Percentiles rank a stretch among this genome's conserved stretches.
Evolutionary conservation across 2,329 filamentous ascomycete genomes (phyloP).

Genomic region (Fusarium proliferatum): DNA sequence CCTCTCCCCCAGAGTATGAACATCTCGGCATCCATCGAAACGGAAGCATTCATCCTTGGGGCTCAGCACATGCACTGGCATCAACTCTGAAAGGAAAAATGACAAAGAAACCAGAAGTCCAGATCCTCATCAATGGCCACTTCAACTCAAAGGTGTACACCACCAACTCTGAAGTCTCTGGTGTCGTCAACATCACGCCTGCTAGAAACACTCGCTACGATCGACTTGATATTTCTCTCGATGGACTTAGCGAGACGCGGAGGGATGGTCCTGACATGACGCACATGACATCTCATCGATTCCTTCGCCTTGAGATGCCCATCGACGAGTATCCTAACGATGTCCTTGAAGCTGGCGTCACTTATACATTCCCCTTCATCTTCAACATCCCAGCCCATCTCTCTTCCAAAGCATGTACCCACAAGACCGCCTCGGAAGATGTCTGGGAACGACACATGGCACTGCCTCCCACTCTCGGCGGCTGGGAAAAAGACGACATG

Average conservation of each 20-base stretch:
- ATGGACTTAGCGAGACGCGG: constrained; percentile 32
- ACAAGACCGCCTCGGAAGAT: constrained; percentile 16
- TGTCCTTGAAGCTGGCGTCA: constrained; percentile 26
- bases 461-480: constrained; percentile 33
- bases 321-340: constrained; percentile 28
- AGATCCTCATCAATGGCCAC: constrained; percentile 34
- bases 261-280: constrained; percentile 36
- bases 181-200: constrained; percentile 31
- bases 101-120: constrained; percentile 19
- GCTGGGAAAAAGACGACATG: constrained; percentile 41
- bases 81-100: constrained; percentile 16
- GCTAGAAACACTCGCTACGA: constrained; percentile 27
- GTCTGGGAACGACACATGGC: constrained; percentile 30
- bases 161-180: constrained; percentile 39
- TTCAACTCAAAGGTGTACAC: constrained; percentile 43
- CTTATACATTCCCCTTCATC: constrained; percentile 38
- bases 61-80: constrained; percentile 11
- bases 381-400: constrained; percentile 41
- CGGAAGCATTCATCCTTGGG: constrained; percentile 22
- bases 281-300: constrained; percentile 35
- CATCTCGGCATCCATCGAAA: constrained; percentile 25
- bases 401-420: constrained; percentile 29
- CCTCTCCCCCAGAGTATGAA: constrained; percentile 29
- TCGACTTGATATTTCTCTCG: constrained; percentile 29
- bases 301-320: constrained; percentile 40